Conservation (phyloP, 164 flowering plant species). For the Vitis rotundifolia region DNA sequence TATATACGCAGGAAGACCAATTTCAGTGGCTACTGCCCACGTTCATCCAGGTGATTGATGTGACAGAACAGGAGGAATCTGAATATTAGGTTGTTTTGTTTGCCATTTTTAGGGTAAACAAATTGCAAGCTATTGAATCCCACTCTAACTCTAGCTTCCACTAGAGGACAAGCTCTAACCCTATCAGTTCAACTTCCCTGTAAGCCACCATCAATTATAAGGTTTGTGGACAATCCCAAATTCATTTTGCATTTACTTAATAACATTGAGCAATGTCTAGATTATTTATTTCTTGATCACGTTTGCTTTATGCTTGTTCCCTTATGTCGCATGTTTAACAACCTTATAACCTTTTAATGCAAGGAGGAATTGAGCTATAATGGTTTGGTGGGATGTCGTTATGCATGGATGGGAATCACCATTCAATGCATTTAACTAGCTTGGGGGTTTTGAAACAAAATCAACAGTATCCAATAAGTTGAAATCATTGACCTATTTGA, state of each 20-base stretch:
- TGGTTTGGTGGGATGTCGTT: no score
- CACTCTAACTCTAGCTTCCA: constrained; percentile 14
- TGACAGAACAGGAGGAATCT: constrained; percentile 77
- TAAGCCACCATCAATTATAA: constrained; percentile 77
- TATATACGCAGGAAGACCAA: constrained; percentile 78
- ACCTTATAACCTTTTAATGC: no score
- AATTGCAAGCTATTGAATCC: constrained; percentile 33
- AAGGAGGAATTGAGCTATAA: no score
- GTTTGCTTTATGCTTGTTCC: no score
- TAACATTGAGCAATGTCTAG: no score
- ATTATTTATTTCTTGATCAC: no score
- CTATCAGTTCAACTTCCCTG: constrained; percentile 32
- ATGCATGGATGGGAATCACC: no score
- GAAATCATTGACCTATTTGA: no score
- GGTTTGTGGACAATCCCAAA: constrained; percentile 40
- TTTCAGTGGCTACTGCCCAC: constrained; percentile 80
- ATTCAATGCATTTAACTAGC: no score
- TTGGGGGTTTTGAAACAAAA: no score
- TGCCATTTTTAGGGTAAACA: constrained; percentile 75
- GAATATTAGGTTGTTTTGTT: constrained; percentile 77
- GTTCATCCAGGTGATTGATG: constrained; percentile 86
- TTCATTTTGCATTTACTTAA: neutral
- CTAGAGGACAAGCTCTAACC: constrained; percentile 27
- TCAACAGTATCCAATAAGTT: no score
- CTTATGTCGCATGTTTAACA: no score